phyloP scores from a whole-genome alignment of 2,329 filamentous ascomycete species.

The Colletotrichum eleusines region DNA sequence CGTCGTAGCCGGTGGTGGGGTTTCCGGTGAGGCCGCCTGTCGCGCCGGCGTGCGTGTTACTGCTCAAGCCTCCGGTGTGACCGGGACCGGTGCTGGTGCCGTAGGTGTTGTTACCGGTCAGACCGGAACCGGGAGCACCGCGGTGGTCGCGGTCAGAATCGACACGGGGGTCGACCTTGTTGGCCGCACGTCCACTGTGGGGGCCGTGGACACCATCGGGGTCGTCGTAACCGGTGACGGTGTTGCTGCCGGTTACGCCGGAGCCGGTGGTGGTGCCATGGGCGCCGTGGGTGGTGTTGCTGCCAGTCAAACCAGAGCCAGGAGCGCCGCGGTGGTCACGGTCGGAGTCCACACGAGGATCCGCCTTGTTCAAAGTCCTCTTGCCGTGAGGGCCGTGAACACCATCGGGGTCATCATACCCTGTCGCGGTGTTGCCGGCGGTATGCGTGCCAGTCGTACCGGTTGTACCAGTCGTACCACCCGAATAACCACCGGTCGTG shows the following conservation, averaged over 20 bases:
- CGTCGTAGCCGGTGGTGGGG: conserved; percentile 20
- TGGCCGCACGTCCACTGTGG: conserved; percentile 53
- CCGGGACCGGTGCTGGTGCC: conserved; percentile 11
- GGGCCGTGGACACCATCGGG: conserved; percentile 49
- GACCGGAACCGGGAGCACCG: conserved; percentile 5
- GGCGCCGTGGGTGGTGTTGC: conserved; percentile 42
- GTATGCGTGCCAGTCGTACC: conserved; percentile 18
- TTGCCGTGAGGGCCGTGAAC: conserved; percentile 52
- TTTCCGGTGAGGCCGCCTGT: conserved; percentile 50
- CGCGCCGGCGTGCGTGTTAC: conserved; percentile 47
- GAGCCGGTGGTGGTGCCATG: conserved; percentile 57
- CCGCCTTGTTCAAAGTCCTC: conserved; percentile 58
- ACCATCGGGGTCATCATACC: conserved; percentile 38
- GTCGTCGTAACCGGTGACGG: conserved; percentile 28
- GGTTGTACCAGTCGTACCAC: conserved; percentile 21
- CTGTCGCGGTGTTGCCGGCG: conserved; percentile 21
- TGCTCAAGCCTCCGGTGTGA: conserved; percentile 44
- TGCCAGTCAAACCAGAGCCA: conserved; percentile 13
- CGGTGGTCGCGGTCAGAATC: conserved; percentile 57
- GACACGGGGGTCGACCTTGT: conserved; percentile 62
- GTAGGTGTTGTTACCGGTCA: conserved; percentile 26
- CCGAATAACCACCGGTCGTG: conserved; percentile 12
- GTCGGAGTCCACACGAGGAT: conserved; percentile 63
- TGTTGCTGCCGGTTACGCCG: conserved; percentile 44
- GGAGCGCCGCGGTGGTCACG: conserved; percentile 48